Evolutionary conservation across 2,329 filamentous ascomycete genomes (phyloP), one percentile per base, ranked within the genome.

Genomic region (Colletotrichum musae): DNA sequence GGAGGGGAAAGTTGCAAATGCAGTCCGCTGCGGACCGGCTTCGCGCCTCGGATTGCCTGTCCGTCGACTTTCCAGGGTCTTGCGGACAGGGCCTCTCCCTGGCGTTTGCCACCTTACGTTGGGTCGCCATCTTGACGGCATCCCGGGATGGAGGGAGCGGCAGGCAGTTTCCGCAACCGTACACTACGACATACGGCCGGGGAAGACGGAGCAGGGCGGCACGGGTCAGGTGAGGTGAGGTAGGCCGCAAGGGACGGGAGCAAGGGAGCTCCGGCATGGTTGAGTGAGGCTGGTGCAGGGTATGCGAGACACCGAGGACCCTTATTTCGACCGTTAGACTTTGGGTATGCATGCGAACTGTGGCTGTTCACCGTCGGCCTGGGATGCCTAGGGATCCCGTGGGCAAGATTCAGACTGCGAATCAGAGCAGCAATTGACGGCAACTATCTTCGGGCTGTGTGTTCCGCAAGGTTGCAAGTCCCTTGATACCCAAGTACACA

Each of bases 41-140:
- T 21, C 26, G 13, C 24, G 32, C 36, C 12, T 51, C 36, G 26
- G 21, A 10, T 16, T 32, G 21, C 65, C 32, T 36, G 32, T 36
- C 32, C 52, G 48, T 64, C 58, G 53, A 64, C 18, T 53, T 68
- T 57, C 21, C 52, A 12, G 59, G 52, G 45, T 52, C 26, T 18
- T 39, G n/a, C 16, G 3, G n/a, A 13, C 52, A 63, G 52, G 58
- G 26, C 62, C 41, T 9, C 53, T 43, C 39, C 48, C 57, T 36
- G 50, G 16, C n/a, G 51, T 50, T 21, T 56, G 36, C 24, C 52
- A 21, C 32, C 32, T 48, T n/a, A 12, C 48, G n/a, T 63, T 9
- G 51, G 58, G 7, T 32, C 6, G 28, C 28, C 28, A 32, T 56
- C 18, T 62, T 39, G 21, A 61, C 39, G 51, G 64, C 58, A 62